Evolutionary conservation across 164 flowering plant species (phyloP).

Genomic region (Annona squamosa): DNA sequence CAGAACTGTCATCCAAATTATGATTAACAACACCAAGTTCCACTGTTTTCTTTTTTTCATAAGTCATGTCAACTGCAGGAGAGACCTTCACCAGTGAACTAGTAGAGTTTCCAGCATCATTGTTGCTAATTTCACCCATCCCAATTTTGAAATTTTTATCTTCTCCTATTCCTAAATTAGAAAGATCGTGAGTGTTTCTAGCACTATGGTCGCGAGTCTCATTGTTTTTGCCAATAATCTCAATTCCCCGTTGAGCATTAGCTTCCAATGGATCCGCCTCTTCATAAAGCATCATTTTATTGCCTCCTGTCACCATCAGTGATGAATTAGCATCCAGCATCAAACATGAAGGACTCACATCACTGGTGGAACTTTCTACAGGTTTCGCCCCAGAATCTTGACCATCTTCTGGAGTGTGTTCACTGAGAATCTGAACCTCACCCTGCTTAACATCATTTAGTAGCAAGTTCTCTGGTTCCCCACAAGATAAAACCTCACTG

Average conservation of each 20-base stretch:
- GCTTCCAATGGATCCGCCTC: neutral
- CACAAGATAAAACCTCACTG: conserved; percentile 5
- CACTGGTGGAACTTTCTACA: conserved; percentile 7
- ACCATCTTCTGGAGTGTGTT: conserved; percentile 16
- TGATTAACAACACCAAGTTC: conserved; percentile 11
- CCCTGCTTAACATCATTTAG: conserved; percentile 6
- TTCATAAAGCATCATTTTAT: conserved; percentile 7
- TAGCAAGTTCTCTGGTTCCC: conserved; percentile 9
- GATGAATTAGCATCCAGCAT: conserved; percentile 11
- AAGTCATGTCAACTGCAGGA: conserved; percentile 20
- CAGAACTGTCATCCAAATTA: conserved; percentile 12
- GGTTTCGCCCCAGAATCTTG: conserved; percentile 11
- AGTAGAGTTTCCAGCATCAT: conserved; percentile 11
- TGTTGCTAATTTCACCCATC: conserved; percentile 9
- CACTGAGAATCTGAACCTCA: conserved; percentile 9
- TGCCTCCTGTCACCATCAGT: conserved; percentile 13
- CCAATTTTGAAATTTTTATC: conserved; percentile 8
- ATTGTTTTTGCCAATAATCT: conserved; percentile 1
- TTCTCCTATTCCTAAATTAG: conserved; percentile 16
- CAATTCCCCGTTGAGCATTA: conserved; percentile 1
- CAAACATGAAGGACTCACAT: conserved; percentile 9
- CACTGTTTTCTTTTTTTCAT: conserved; percentile 14
- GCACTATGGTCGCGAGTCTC: conserved; percentile 16
- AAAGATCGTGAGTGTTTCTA: conserved; percentile 10
- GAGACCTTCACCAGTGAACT: conserved; percentile 8